Evolutionary conservation across 1,139 yeast genomes (phyloP), one percentile per base, ranked within the genome.

Genomic region (Suhomyces atakaporum): DNA sequence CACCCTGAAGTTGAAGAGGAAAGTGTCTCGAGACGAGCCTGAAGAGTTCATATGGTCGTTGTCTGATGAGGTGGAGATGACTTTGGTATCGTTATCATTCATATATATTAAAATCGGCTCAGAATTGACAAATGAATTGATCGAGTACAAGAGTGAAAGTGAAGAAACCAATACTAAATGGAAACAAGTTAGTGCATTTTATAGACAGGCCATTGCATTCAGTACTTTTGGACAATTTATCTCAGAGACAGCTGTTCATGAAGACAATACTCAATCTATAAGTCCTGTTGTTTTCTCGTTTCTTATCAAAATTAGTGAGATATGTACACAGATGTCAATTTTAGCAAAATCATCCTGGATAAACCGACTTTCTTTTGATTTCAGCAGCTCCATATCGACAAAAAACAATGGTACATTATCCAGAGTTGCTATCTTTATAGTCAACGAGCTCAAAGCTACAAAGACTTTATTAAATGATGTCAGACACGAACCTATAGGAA

Each of bases 321-420:
- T 66, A 6, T 58, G 67, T 32, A 60, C 64, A 25, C 77, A 71
- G 44, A 60, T 69, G 62, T 62, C 73, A 1, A 65, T 67, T 6
- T 50, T 71, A 23, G 58, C 66, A 16, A 71, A 69, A 43, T 64
- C 63, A 14, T 61, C 69, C 3, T 68, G 74, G 73, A 38, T 62
- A 12, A 69, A 66, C 43, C 47, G 76, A 31, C 51, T 51, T 30
- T 46, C 56, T n/a, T 63, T 54, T 36, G 51, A 58, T 13, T 44
- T 51, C 4, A 47, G 50, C 6, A 69, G 66, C 35, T 37, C 62
- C 1, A 58, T 66, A 27, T 50, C 51, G 8, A 55, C 67, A 7
- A 53, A 47, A 11, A 70, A 68, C 38, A 71, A 69, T 43, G 72
- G 70, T 1, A 64, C 69, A 0, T 50, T 71, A 16, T 59, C 73